Conservation (phyloP, 208 protist genomes). For the Crithidia expoeki region DNA sequence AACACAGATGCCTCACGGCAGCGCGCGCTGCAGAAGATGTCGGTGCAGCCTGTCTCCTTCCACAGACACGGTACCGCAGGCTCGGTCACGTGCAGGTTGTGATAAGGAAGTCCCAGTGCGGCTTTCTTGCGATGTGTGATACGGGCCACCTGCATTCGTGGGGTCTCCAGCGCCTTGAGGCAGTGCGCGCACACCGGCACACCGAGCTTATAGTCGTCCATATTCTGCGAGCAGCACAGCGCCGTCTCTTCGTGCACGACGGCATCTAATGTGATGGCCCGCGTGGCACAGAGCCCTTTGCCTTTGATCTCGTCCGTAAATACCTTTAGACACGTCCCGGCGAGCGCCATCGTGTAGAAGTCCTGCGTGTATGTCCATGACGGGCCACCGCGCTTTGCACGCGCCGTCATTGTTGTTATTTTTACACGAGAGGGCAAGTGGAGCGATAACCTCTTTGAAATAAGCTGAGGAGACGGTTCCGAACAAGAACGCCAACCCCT, state of each 20-base stretch:
- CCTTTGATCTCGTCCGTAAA: constrained; percentile 63
- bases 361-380: constrained; percentile 54
- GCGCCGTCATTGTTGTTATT: background rate
- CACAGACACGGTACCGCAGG: constrained; percentile 41
- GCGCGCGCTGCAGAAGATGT: constrained; percentile 60
- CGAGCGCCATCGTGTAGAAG: constrained; percentile 45
- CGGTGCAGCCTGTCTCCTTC: constrained; percentile 47
- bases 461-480: no score
- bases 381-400: constrained; percentile 21
- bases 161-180: constrained; percentile 65
- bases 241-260: constrained; percentile 70
- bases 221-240: constrained; percentile 76
- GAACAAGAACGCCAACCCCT: no score
- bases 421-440: background rate
- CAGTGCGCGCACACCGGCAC: constrained; percentile 62
- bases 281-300: constrained; percentile 58
- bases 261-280: constrained; percentile 37
- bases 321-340: constrained; percentile 46
- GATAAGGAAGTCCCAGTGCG: constrained; percentile 38
- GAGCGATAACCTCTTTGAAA: background rate
- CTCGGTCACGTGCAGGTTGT: constrained; percentile 25
- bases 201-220: constrained; percentile 51
- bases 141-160: constrained; percentile 43
- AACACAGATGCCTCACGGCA: constrained; percentile 54
- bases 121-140: constrained; percentile 39